These are phyloP conservation scores for Xylaria intraflava DNA, from an alignment of 495 filamentous ascomycete species.

Conservation along the genomic window DNA sequence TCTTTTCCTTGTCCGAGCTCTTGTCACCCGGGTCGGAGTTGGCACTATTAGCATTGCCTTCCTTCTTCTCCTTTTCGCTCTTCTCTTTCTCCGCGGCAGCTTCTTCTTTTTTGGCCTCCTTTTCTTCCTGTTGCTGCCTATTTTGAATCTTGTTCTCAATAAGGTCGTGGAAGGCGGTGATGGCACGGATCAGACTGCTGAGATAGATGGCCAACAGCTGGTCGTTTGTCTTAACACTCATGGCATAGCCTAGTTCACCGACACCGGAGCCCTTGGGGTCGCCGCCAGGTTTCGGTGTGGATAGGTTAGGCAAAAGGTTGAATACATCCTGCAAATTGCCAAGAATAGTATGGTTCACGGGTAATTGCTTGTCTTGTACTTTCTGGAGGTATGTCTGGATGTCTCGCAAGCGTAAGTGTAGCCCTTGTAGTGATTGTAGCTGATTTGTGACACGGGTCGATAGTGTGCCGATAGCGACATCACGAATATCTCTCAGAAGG, in stretches of 20 bases:
- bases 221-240: constrained; percentile 99
- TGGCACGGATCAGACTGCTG: constrained; percentile 90
- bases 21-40: constrained; percentile 65
- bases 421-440: constrained; percentile 91
- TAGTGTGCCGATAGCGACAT: constrained; percentile 97
- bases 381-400: constrained; percentile 95
- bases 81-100: constrained; percentile 39
- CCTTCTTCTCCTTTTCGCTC: constrained; percentile 55
- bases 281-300: constrained; percentile 61
- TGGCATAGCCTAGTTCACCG: constrained; percentile 81
- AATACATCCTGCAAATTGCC: constrained; percentile 98
- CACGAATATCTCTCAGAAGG: constrained; percentile 92
- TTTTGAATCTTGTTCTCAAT: constrained; percentile 99
- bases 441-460: constrained; percentile 97
- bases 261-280: constrained; percentile 54
- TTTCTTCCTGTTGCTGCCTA: constrained; percentile 91
- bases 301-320: constrained; percentile 95
- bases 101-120: constrained; percentile 75
- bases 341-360: constrained; percentile 94
- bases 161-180: constrained; percentile 97
- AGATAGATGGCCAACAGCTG: constrained; percentile 98
- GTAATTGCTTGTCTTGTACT: constrained; percentile 83
- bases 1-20: constrained; percentile 58
- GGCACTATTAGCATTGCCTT: constrained; percentile 47
- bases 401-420: constrained; percentile 91